Evolutionary conservation across 352 stramenopile species (phyloP).

Genomic region (Thalassiosira sp.): DNA sequence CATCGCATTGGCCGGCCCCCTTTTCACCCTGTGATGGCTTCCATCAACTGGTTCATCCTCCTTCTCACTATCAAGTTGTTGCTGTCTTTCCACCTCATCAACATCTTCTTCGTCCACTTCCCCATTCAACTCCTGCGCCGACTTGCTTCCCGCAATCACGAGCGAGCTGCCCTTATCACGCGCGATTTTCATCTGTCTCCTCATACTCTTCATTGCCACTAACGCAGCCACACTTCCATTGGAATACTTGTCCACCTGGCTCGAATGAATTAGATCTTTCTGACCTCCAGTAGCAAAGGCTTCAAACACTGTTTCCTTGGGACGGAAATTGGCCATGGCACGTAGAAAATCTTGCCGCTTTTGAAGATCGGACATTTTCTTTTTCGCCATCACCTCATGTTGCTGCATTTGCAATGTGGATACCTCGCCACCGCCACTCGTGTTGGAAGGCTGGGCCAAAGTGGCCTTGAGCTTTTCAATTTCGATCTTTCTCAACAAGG

Average conservation of each 20-base stretch:
- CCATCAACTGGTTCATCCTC: slow-evolving; percentile 15
- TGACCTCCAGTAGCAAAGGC: slow-evolving; percentile 86
- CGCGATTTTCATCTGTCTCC: slow-evolving; percentile 81
- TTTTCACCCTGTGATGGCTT: background rate
- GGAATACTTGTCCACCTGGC: slow-evolving; percentile 76
- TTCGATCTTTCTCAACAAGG: slow-evolving; percentile 85
- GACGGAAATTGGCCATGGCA: slow-evolving; percentile 90
- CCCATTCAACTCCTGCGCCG: slow-evolving; percentile 57
- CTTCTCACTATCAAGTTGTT: slow-evolving; percentile 22
- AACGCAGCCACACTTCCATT: slow-evolving; percentile 68
- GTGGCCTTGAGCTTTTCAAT: slow-evolving; percentile 68
- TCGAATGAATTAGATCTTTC: slow-evolving; percentile 71
- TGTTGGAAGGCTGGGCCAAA: slow-evolving; percentile 7
- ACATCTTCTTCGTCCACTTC: slow-evolving; percentile 45
- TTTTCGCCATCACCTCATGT: slow-evolving; percentile 40
- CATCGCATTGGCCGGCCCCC: background rate
- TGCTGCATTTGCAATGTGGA: slow-evolving; percentile 7
- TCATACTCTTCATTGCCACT: slow-evolving; percentile 84
- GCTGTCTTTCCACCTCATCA: background rate
- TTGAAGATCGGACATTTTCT: slow-evolving; percentile 84
- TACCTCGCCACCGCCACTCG: background rate
- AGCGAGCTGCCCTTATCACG: slow-evolving; percentile 74
- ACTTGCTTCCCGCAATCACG: slow-evolving; percentile 73
- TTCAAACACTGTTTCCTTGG: slow-evolving; percentile 95
- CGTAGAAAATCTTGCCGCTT: slow-evolving; percentile 92